These are phyloP conservation scores for Penicillium verrucosum DNA, from an alignment of 2,329 filamentous ascomycete genomes.

Conservation along the genomic window DNA sequence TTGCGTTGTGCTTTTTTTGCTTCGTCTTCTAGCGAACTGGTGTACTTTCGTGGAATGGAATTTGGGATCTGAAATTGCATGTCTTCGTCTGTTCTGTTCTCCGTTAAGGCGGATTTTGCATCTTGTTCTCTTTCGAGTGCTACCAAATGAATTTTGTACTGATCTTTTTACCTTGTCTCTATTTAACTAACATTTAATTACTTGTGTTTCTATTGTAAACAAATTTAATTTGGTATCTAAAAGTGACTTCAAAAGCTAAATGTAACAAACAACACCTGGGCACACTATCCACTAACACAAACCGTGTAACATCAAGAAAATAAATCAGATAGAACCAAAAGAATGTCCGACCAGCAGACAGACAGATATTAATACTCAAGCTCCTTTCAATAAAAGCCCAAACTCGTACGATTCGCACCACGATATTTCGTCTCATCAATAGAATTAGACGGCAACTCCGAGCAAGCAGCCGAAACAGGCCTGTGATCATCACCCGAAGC, in stretches of 20 bases:
- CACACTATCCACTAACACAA: constrained; percentile 3
- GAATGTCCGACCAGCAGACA: background rate
- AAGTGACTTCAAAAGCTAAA: background rate
- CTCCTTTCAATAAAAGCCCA: constrained; percentile 16
- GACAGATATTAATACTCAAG: background rate
- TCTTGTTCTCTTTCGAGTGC: background rate
- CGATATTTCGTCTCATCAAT: constrained; percentile 29
- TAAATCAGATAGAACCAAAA: background rate
- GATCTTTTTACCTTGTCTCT: background rate
- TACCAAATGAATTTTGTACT: background rate
- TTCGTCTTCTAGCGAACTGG: background rate
- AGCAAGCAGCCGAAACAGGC: background rate
- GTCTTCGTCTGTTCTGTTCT: background rate
- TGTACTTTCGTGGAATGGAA: background rate
- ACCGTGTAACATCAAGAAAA: background rate
- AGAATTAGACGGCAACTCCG: constrained; percentile 13
- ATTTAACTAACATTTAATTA: no score
- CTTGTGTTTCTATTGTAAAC: background rate
- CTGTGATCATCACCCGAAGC: constrained; percentile 22
- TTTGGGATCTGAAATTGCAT: background rate
- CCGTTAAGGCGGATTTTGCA: background rate
- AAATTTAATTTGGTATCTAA: background rate
- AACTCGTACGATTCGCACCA: constrained; percentile 32
- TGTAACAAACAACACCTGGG: background rate
- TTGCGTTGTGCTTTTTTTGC: background rate